Conservation (phyloP, 768 basidiomycete species). For the Collybia sp. region DNA sequence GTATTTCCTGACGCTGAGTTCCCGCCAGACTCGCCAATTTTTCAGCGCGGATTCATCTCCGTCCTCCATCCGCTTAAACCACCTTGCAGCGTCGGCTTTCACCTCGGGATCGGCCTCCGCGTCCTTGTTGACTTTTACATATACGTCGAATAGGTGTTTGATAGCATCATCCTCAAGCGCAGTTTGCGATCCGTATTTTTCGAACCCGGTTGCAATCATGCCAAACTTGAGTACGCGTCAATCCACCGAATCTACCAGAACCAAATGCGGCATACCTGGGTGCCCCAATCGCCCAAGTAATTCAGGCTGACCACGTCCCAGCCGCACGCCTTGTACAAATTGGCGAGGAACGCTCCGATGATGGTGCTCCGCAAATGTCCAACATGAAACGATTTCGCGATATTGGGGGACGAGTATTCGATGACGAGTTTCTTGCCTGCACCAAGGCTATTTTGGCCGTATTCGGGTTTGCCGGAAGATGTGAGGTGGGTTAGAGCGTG, state of each 20-base stretch:
- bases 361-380: conserved; percentile 98
- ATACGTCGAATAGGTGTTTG: conserved; percentile 91
- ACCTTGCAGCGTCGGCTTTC: conserved; percentile 72
- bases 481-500: conserved; percentile 64
- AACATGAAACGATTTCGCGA: conserved; percentile 97
- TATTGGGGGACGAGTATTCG: conserved; percentile 96
- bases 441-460: conserved; percentile 77
- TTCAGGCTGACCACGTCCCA: conserved; percentile 92
- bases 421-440: conserved; percentile 80
- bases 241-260: background rate
- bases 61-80: conserved; percentile 95
- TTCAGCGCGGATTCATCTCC: conserved; percentile 79
- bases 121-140: conserved; percentile 91
- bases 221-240: conserved; percentile 52
- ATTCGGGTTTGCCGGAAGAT: conserved; percentile 58
- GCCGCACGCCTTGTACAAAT: conserved; percentile 87
- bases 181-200: conserved; percentile 85
- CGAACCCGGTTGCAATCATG: conserved; percentile 85
- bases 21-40: conserved; percentile 93
- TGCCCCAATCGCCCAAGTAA: conserved; percentile 98
- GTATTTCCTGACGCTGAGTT: conserved; percentile 87
- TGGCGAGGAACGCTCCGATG: conserved; percentile 91
- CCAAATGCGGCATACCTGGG: conserved; percentile 58
- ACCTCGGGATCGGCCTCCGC: conserved; percentile 67
- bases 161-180: conserved; percentile 85